Evolutionary conservation across 805 yeast species (phyloP).

Genomic region (Metschnikowia cerradonensis): DNA sequence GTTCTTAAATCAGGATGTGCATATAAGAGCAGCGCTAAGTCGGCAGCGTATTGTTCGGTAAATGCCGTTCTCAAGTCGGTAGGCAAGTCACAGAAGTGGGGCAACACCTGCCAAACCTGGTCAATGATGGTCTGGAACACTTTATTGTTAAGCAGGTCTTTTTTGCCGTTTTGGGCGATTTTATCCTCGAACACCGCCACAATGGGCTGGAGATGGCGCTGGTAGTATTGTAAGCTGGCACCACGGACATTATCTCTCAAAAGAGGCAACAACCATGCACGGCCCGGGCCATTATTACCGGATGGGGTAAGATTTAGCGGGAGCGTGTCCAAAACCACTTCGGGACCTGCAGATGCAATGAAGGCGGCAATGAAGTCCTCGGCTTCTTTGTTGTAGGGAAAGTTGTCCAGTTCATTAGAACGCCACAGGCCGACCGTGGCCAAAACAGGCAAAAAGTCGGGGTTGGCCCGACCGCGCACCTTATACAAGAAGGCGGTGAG

Average conservation of each 20-base stretch:
- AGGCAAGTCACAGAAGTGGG: constrained; percentile 86
- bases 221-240: constrained; percentile 64
- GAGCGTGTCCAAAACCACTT: constrained; percentile 62
- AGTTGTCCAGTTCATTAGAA: constrained; percentile 65
- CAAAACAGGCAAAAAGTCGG: constrained; percentile 64
- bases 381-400: constrained; percentile 66
- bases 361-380: constrained; percentile 80
- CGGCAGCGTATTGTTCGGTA: constrained; percentile 72
- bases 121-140: constrained; percentile 81
- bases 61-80: constrained; percentile 63
- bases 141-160: constrained; percentile 65
- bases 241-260: constrained; percentile 80
- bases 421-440: constrained; percentile 83
- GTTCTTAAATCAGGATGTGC: constrained; percentile 72
- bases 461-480: constrained; percentile 62
- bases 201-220: constrained; percentile 62
- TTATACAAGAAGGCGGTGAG: constrained; percentile 58
- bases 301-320: constrained; percentile 70
- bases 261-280: constrained; percentile 93
- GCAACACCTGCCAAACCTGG: constrained; percentile 89
- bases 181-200: constrained; percentile 51
- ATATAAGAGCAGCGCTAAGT: constrained; percentile 70
- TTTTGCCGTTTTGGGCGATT: constrained; percentile 31
- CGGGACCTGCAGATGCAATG: constrained; percentile 81
- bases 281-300: constrained; percentile 56